These are phyloP conservation scores for Triticum turgidum DNA, from an alignment of 176 grass and related monocot species.

Conservation along the genomic window DNA sequence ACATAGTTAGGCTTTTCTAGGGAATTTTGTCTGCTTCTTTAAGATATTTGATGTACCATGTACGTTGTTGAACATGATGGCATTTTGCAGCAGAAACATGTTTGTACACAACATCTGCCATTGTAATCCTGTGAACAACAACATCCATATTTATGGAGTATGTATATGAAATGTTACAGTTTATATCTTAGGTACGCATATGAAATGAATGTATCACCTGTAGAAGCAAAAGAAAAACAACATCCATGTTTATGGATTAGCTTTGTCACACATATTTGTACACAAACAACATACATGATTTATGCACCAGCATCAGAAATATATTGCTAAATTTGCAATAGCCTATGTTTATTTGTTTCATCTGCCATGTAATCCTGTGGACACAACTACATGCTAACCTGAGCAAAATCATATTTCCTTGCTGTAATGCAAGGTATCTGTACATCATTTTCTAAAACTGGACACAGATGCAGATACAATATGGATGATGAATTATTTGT, in stretches of 20 bases:
- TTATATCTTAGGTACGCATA: neutral
- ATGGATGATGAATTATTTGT: neutral
- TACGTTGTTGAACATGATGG: neutral
- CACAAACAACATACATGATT: neutral
- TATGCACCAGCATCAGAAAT: neutral
- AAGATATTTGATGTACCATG: constrained; percentile 17
- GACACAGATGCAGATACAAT: neutral
- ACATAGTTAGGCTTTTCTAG: neutral
- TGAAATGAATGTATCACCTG: constrained; percentile 1
- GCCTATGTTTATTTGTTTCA: neutral
- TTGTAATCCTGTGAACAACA: too few species aligned
- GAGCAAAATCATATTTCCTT: neutral
- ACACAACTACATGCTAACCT: neutral
- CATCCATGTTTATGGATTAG: neutral
- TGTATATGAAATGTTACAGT: neutral
- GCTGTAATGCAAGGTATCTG: constrained; percentile 19
- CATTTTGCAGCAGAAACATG: neutral
- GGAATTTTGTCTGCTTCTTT: neutral
- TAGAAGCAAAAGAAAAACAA: constrained; percentile 1
- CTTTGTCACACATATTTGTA: neutral
- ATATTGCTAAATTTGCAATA: neutral
- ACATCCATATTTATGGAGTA: too few species aligned
- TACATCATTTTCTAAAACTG: constrained; percentile 12
- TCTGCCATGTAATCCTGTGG: neutral
- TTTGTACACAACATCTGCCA: too few species aligned